A percentile compares a stretch with the other conserved stretches of the same genome.
Conservation (phyloP, 352 stramenopile species). For the Saprolegnia parasitica region DNA sequence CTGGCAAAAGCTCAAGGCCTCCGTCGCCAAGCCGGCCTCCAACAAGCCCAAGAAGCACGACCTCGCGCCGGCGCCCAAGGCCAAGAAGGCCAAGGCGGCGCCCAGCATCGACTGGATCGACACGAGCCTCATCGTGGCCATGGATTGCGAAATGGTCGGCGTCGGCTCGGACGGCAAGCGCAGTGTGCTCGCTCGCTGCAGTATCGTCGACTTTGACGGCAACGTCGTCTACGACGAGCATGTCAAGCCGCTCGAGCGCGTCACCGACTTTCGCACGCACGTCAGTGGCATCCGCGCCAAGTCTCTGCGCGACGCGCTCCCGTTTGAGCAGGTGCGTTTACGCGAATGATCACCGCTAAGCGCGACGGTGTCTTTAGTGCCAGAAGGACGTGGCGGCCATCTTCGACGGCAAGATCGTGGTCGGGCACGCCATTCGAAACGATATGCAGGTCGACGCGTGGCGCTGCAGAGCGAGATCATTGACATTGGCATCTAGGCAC, state of each 20-base stretch:
- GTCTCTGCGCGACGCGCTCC: slow-evolving; percentile 65
- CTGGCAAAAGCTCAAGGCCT: slow-evolving; percentile 25
- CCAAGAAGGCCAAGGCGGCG: slow-evolving; percentile 17
- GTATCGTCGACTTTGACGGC: slow-evolving; percentile 82
- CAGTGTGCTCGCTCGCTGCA: slow-evolving; percentile 79
- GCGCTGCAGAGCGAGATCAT: background rate
- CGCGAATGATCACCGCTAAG: background rate
- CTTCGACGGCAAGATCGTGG: slow-evolving; percentile 73
- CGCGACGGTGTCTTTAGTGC: slow-evolving; percentile 34
- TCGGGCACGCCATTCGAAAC: slow-evolving; percentile 79
- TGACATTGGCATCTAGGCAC: slow-evolving; percentile 37
- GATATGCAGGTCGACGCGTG: slow-evolving; percentile 55
- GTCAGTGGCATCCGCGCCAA: slow-evolving; percentile 76
- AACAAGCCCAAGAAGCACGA: slow-evolving; percentile 24
- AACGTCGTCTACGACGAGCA: slow-evolving; percentile 81
- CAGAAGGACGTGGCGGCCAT: slow-evolving; percentile 79
- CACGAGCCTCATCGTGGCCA: slow-evolving; percentile 66
- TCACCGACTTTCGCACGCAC: slow-evolving; percentile 83
- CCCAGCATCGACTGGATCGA: slow-evolving; percentile 61
- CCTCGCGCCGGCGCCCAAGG: slow-evolving; percentile 8
- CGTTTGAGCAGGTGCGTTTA: slow-evolving; percentile 47
- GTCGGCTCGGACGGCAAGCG: slow-evolving; percentile 70
- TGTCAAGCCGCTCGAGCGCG: slow-evolving; percentile 74
- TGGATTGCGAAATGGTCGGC: slow-evolving; percentile 89
- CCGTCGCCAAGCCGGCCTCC: slow-evolving; percentile 1